These are phyloP conservation scores for Lepiota brunneoincarnata DNA, from an alignment of 768 basidiomycete genomes.

Conservation along the genomic window DNA sequence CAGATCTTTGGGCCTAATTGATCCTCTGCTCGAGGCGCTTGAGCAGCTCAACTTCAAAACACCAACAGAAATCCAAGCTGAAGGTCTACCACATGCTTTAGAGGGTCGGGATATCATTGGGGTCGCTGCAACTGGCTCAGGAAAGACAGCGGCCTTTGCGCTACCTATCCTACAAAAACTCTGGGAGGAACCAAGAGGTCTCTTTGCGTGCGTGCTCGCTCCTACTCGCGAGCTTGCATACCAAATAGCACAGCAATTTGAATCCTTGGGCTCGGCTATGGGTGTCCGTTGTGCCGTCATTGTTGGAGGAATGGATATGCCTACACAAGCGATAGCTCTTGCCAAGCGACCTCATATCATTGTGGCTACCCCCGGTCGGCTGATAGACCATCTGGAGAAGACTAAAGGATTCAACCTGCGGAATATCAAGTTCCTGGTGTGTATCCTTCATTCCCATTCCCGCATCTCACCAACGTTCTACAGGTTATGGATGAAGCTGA, in stretches of 20 bases:
- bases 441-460: constrained; percentile 20
- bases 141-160: constrained; percentile 97
- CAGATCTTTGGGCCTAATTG: constrained; percentile 82
- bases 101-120: constrained; percentile 96
- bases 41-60: constrained; percentile 76
- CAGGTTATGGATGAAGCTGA: constrained; percentile 99
- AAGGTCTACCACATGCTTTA: constrained; percentile 83
- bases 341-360: constrained; percentile 94
- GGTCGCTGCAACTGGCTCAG: constrained; percentile 96
- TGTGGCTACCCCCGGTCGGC: constrained; percentile 91
- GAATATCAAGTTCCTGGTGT: constrained; percentile 81
- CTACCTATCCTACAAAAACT: constrained; percentile 93
- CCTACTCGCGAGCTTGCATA: constrained; percentile 98
- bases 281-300: constrained; percentile 89
- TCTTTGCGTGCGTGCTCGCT: constrained; percentile 91
- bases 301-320: constrained; percentile 94
- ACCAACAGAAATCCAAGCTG: constrained; percentile 89
- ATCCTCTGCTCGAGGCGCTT: constrained; percentile 85
- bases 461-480: not conserved
- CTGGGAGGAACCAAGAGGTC: constrained; percentile 92
- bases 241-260: constrained; percentile 97
- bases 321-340: constrained; percentile 86
- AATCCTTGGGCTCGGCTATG: constrained; percentile 86
- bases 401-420: constrained; percentile 95
- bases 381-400: constrained; percentile 92